Percentiles rank a stretch among this genome's conserved stretches.
Evolutionary conservation across 2,329 filamentous ascomycete species (phyloP).

Genomic region (Ophiocordyceps camponoti-leonardi): DNA sequence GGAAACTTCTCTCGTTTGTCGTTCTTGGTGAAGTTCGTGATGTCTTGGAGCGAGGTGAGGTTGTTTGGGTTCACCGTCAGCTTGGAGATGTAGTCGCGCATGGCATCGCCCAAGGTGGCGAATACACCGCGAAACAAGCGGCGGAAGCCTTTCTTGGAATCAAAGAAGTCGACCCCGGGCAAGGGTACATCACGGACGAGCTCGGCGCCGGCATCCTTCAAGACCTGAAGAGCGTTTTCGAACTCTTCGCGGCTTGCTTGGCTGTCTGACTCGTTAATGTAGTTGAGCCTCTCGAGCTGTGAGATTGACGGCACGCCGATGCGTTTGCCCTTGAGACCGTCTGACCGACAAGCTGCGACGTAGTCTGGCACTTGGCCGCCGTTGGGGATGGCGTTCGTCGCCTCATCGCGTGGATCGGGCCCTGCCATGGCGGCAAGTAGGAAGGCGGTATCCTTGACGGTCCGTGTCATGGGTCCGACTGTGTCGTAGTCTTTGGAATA

Average conservation of each 20-base stretch:
- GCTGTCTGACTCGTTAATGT: conserved; percentile 18
- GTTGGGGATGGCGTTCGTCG: conserved; percentile 43
- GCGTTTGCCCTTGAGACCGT: conserved; percentile 35
- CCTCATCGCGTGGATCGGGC: conserved; percentile 38
- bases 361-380: conserved; percentile 38
- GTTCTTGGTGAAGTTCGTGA: conserved; percentile 36
- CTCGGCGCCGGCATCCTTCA: conserved; percentile 37
- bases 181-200: conserved; percentile 26
- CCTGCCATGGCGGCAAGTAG: conserved; percentile 47
- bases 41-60: conserved; percentile 30
- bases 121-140: not conserved
- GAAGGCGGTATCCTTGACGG: conserved; percentile 46
- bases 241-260: conserved; percentile 17
- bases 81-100: conserved; percentile 29
- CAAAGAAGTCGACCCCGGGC: not conserved
- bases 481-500: conserved; percentile 48
- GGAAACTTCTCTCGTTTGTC: conserved; percentile 38
- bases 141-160: not conserved
- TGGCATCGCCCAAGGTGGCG: not conserved
- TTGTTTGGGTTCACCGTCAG: conserved; percentile 40
- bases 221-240: conserved; percentile 29
- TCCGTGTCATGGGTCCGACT: conserved; percentile 46
- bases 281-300: not conserved
- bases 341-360: conserved; percentile 35
- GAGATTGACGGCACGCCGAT: conserved; percentile 48